Evolutionary conservation across 306 rosid species (phyloP).

Genomic region (Glycine soja): DNA sequence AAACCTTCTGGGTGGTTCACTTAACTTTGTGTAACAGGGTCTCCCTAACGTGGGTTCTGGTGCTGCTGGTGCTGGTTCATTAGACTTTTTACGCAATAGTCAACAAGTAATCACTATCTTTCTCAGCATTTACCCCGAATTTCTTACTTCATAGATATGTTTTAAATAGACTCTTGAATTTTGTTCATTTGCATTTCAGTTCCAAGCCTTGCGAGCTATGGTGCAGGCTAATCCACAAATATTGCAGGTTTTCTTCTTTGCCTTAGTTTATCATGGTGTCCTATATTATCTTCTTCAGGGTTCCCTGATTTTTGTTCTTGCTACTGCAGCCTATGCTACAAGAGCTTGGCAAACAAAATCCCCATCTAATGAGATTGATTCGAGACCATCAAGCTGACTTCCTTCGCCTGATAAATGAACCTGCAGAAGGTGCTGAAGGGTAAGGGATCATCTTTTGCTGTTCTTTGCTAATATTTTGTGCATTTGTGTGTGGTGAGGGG

Average conservation of each 20-base stretch:
- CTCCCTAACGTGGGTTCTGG: constrained; percentile 76
- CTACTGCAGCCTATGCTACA: constrained; percentile 94
- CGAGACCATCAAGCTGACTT: constrained; percentile 91
- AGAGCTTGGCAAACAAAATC: constrained; percentile 97
- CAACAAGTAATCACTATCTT: constrained; percentile 65
- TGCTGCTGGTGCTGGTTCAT: constrained; percentile 78
- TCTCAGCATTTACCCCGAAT: neutral
- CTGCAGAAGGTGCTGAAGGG: constrained; percentile 93
- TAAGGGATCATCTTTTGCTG: constrained; percentile 44
- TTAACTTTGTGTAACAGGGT: constrained; percentile 65
- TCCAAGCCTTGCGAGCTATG: constrained; percentile 89
- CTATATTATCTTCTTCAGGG: neutral
- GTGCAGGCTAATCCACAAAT: constrained; percentile 98
- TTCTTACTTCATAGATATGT: constrained; percentile 6
- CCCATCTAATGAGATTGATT: constrained; percentile 88
- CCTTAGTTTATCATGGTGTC: constrained; percentile 3
- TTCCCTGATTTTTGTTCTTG: constrained; percentile 42
- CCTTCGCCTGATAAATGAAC: constrained; percentile 88
- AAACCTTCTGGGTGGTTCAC: constrained; percentile 18
- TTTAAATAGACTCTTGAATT: constrained; percentile 1
- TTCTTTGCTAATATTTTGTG: neutral
- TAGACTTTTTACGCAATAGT: constrained; percentile 90
- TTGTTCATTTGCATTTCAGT: constrained; percentile 54
- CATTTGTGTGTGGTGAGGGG: neutral
- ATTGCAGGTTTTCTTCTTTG: constrained; percentile 72